Percentiles rank a stretch among this genome's conserved stretches.
phyloP scores from a whole-genome alignment of 2,329 filamentous ascomycete species.

The Pyrenophora teres region DNA sequence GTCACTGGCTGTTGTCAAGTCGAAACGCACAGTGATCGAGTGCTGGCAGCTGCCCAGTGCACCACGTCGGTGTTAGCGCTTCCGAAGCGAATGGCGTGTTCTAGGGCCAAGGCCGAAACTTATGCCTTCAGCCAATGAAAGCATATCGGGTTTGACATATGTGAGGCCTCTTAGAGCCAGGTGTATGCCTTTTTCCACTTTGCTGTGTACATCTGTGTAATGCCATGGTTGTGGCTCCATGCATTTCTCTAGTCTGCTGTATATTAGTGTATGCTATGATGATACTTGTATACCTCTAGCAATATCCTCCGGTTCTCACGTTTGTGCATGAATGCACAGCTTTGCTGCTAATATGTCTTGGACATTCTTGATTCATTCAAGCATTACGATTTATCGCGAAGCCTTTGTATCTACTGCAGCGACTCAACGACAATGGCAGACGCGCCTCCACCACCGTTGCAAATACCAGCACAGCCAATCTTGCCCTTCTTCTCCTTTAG shows the following conservation, averaged over 20 bases:
- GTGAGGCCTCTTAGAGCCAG: too few relatives aligned
- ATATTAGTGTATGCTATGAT: too few relatives aligned
- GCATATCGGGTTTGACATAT: too few relatives aligned
- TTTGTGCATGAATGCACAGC: background rate
- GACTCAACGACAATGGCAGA: constrained; percentile 89
- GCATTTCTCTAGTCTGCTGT: too few relatives aligned
- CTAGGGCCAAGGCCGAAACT: constrained; percentile 15
- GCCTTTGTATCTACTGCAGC: constrained; percentile 35
- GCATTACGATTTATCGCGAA: constrained; percentile 11
- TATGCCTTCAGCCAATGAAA: constrained; percentile 9
- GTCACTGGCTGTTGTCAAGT: constrained; percentile 19
- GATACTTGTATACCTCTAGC: too few relatives aligned
- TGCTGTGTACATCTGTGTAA: background rate
- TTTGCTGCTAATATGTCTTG: background rate
- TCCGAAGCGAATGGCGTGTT: constrained; percentile 14
- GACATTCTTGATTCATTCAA: constrained; percentile 4
- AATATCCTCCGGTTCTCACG: background rate
- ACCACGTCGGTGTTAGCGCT: constrained; percentile 10
- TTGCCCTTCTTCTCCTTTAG: constrained; percentile 89
- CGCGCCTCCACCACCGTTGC: constrained; percentile 96
- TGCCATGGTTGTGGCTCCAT: background rate
- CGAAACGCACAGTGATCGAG: constrained; percentile 25
- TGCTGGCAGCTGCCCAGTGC: constrained; percentile 15
- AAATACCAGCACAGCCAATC: constrained; percentile 92
- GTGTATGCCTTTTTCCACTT: too few relatives aligned